A percentile compares a stretch with the other conserved stretches of the same genome.
phyloP scores from a whole-genome alignment of 805 yeast species.

The Spathaspora gorwiae region DNA sequence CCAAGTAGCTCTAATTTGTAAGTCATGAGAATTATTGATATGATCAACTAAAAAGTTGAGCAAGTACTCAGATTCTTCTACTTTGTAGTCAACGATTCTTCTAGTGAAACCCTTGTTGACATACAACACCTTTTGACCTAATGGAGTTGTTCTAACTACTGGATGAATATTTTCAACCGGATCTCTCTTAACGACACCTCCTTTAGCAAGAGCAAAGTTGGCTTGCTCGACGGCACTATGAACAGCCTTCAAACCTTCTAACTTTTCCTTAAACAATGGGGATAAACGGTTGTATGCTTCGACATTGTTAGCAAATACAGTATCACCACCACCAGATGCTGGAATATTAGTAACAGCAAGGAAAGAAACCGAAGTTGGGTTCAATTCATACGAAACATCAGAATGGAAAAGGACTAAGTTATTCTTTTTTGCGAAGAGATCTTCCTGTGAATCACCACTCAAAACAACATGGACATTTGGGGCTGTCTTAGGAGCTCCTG shows the following conservation, averaged over 20 bases:
- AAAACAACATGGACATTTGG: conserved; percentile 29
- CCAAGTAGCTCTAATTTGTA: conserved; percentile 35
- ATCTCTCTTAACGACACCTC: conserved; percentile 29
- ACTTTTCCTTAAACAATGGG: conserved; percentile 30
- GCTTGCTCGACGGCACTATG: conserved; percentile 38
- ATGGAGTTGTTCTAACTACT: conserved; percentile 36
- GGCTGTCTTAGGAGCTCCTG: conserved; percentile 30
- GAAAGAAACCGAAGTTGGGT: conserved; percentile 37
- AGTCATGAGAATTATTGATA: conserved; percentile 30
- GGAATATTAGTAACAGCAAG: conserved; percentile 35
- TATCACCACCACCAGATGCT: conserved; percentile 39
- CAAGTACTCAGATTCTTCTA: conserved; percentile 32
- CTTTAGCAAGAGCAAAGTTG: conserved; percentile 16
- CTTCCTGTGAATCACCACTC: conserved; percentile 13
- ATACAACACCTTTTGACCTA: conserved; percentile 31
- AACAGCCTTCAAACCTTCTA: conserved; percentile 31
- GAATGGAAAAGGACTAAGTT: conserved; percentile 32
- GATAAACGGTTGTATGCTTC: conserved; percentile 39
- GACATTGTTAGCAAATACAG: conserved; percentile 34
- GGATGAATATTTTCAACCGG: conserved; percentile 37
- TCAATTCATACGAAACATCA: conserved; percentile 37
- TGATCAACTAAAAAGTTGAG: conserved; percentile 31
- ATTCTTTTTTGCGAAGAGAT: conserved; percentile 16
- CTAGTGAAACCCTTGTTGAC: conserved; percentile 33
- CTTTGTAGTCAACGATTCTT: conserved; percentile 33